Conservation (phyloP, 2,329 filamentous ascomycete genomes). For the Triangularia verruculosa region DNA sequence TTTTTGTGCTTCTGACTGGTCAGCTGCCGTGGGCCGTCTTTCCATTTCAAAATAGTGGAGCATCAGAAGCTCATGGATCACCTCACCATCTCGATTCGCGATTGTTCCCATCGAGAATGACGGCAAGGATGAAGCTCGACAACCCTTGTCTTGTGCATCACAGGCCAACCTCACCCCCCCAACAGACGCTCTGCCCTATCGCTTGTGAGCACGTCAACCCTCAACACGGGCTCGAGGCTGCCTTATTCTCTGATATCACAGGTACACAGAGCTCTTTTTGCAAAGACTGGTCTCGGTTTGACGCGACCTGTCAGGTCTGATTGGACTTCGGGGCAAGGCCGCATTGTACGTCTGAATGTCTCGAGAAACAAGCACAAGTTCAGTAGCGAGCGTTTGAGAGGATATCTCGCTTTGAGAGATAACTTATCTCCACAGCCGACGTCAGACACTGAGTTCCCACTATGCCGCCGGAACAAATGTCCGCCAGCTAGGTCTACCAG, state of each 20-base stretch:
- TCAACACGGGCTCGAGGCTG: neutral
- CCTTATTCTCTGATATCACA: neutral
- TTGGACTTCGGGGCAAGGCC: neutral
- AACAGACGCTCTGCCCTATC: neutral
- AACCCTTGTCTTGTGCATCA: neutral
- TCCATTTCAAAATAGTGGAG: neutral
- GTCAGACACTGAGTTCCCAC: neutral
- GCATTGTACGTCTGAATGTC: neutral
- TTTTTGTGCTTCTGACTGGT: conserved; percentile 7
- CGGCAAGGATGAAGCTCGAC: conserved; percentile 5
- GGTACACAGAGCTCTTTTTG: neutral
- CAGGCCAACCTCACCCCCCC: neutral
- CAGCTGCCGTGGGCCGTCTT: neutral
- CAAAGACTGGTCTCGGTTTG: neutral
- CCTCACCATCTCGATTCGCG: neutral
- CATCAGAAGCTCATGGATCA: conserved; percentile 2
- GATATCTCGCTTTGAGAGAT: neutral
- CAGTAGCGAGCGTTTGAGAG: no score
- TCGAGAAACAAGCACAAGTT: neutral
- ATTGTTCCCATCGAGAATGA: neutral
- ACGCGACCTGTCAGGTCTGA: neutral
- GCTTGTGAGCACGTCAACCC: neutral
- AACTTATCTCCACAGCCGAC: neutral
- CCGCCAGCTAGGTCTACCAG: neutral
- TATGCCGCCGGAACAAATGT: conserved; percentile 8